Base-by-base conservation (phyloP, 2,329 filamentous ascomycete genomes). In the Penicillium sp. region DNA sequence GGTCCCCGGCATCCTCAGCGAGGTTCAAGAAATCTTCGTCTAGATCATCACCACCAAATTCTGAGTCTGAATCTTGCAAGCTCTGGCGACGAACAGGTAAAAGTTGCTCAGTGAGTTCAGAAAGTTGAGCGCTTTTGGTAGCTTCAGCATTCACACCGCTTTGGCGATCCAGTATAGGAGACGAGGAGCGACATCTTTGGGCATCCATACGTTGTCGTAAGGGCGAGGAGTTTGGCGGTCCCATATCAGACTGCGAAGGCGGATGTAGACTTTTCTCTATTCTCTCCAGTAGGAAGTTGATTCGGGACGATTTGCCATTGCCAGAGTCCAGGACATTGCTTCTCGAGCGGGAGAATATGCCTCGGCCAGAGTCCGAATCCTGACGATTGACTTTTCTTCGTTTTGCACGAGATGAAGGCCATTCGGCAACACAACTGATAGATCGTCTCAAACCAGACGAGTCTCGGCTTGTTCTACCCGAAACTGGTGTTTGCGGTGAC, bases 391-490 rank as follows among this genome's bases (percentile, higher is more conserved):
- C 60, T 56, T 77, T 84, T 56, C 83, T 77, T 54, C 83, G 76
- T 66, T 90, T 90, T 1, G 70, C 53, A 46, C 69, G 72, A n/a
- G 74, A 74, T 4, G 66, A 72, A n/a, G 85, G 83, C 78, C 84
- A 87, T 56, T 86, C 79, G 25, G 79, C 74, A 13, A 83, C 84
- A 61, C 83, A 86, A 63, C 84, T 89, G 50, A 83, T 77, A 2
- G 84, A 78, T 55, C 84, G 78, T 57, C 84, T 77, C 37, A 88
- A 66, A 4, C 73, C 74, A 50, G 69, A 72, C 51, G 71, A 75
- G 40, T 71, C 71, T 53, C 69, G 70, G 46, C 67, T 65, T 32
- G 64, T 66, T 37, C 61, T 64, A 1, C 66, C 65, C 2, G 68
- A 81, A 1, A 66, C 70, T 1, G 81, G 78, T 29, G 83, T 82